These are phyloP conservation scores for Amoeboaphelidium protococcarum DNA, from an alignment of 371 early-diverging fungal genomes.

Conservation along the genomic window DNA sequence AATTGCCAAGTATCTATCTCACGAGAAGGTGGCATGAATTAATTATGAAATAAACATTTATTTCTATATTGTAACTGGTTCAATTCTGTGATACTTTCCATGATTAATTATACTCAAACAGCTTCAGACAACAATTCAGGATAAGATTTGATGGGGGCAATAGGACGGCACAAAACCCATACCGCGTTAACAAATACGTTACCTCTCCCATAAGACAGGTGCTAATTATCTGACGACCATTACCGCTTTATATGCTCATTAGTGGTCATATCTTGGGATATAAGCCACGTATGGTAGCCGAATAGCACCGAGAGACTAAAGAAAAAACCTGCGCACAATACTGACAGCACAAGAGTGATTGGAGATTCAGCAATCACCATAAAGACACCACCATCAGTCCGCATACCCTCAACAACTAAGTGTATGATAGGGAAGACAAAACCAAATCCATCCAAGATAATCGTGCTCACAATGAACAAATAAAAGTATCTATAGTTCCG, in stretches of 20 bases:
- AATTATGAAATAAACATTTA: too few relatives aligned
- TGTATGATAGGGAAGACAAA: slow-evolving; percentile 18
- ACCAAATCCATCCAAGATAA: slow-evolving; percentile 2
- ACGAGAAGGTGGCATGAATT: too few relatives aligned
- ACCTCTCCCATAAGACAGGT: too few relatives aligned
- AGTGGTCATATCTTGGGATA: slow-evolving; percentile 43
- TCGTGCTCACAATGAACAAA: slow-evolving; percentile 21
- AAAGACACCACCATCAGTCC: slow-evolving; percentile 17
- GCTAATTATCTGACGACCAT: too few relatives aligned
- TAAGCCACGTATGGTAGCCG: slow-evolving; percentile 41
- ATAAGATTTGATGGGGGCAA: too few relatives aligned
- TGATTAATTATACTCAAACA: too few relatives aligned
- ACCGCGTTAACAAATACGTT: too few relatives aligned
- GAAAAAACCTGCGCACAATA: slow-evolving; percentile 29
- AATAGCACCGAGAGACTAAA: slow-evolving; percentile 38
- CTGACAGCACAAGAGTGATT: slow-evolving; percentile 24
- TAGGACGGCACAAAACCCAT: too few relatives aligned
- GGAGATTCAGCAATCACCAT: slow-evolving; percentile 10
- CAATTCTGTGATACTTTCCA: too few relatives aligned
- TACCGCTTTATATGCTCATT: slow-evolving; percentile 57
- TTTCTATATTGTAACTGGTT: too few relatives aligned
- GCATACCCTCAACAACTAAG: slow-evolving; percentile 9
- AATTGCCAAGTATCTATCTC: too few relatives aligned
- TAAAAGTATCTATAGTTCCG: slow-evolving; percentile 67
- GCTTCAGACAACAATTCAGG: too few relatives aligned